Conservation (phyloP, 352 stramenopile species). For the Lagenidium sp. region DNA sequence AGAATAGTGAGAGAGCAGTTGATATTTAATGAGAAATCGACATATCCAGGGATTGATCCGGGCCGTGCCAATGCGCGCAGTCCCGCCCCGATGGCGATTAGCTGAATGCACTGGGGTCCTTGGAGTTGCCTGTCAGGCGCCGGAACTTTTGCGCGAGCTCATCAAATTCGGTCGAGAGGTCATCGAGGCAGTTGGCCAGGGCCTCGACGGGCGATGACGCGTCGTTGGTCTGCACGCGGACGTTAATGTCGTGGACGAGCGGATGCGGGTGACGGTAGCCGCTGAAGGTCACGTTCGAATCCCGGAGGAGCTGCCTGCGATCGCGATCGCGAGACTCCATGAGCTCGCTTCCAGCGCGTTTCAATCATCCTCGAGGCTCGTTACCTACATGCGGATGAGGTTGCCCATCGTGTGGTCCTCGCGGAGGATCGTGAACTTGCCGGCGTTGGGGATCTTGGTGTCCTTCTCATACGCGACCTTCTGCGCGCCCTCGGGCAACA, state of each 20-base stretch:
- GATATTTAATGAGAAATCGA: too few relatives aligned
- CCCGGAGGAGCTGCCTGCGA: slow-evolving; percentile 77
- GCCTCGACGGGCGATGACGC: slow-evolving; percentile 75
- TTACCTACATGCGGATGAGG: slow-evolving; percentile 94
- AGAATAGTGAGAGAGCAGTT: too few relatives aligned
- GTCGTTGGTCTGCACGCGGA: slow-evolving; percentile 92
- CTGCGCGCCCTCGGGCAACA: slow-evolving; percentile 75
- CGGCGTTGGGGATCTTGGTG: slow-evolving; percentile 96
- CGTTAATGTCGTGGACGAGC: slow-evolving; percentile 92
- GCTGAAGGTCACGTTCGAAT: slow-evolving; percentile 87
- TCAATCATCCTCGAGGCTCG: too few relatives aligned
- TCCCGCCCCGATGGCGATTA: slow-evolving; percentile 21
- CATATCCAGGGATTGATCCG: too few relatives aligned
- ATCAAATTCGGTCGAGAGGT: slow-evolving; percentile 83
- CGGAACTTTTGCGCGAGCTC: slow-evolving; percentile 82
- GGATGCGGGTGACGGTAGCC: slow-evolving; percentile 97
- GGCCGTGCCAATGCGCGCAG: too few relatives aligned
- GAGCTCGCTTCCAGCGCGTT: too few relatives aligned
- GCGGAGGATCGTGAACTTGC: slow-evolving; percentile 97
- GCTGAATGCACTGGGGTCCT: slow-evolving; percentile 77
- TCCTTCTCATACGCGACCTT: slow-evolving; percentile 95
- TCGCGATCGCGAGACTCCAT: background rate
- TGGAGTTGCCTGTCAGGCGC: slow-evolving; percentile 70
- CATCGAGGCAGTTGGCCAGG: slow-evolving; percentile 74
- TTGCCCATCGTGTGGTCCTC: slow-evolving; percentile 99